Conservation (phyloP, 768 basidiomycete species). For the Suillus weaverae region DNA sequence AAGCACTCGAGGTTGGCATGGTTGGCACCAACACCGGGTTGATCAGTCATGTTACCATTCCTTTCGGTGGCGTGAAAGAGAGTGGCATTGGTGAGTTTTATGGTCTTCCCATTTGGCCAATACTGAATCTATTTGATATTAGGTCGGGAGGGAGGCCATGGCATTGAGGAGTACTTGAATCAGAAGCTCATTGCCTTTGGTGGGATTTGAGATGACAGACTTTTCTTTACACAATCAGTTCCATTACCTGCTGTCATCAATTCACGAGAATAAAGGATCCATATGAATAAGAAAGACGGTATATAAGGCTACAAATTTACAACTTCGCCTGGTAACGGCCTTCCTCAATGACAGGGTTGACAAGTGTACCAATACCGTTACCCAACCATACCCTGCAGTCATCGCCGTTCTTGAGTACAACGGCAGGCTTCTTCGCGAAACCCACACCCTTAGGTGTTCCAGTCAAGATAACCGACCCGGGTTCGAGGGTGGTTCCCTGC, state of each 20-base stretch:
- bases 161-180: constrained; percentile 88
- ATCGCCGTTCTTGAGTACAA: constrained; percentile 76
- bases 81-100: constrained; percentile 60
- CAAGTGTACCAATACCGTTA: constrained; percentile 73
- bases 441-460: constrained; percentile 84
- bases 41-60: constrained; percentile 77
- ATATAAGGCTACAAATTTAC: constrained; percentile 24
- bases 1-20: constrained; percentile 92
- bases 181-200: constrained; percentile 81
- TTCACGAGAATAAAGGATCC: not conserved
- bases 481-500: constrained; percentile 79
- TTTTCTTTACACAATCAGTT: not conserved
- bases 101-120: constrained; percentile 13
- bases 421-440: constrained; percentile 67
- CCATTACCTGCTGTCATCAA: not conserved
- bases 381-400: constrained; percentile 67
- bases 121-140: constrained; percentile 1
- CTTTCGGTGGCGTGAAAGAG: constrained; percentile 92
- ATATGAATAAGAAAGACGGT: not conserved
- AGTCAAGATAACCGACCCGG: constrained; percentile 81
- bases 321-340: constrained; percentile 41
- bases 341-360: constrained; percentile 80
- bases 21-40: constrained; percentile 82
- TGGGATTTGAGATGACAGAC: constrained; percentile 44
- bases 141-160: constrained; percentile 87